Evolutionary conservation across 2,329 filamentous ascomycete species (phyloP).

Genomic region (Penicillium sp.): DNA sequence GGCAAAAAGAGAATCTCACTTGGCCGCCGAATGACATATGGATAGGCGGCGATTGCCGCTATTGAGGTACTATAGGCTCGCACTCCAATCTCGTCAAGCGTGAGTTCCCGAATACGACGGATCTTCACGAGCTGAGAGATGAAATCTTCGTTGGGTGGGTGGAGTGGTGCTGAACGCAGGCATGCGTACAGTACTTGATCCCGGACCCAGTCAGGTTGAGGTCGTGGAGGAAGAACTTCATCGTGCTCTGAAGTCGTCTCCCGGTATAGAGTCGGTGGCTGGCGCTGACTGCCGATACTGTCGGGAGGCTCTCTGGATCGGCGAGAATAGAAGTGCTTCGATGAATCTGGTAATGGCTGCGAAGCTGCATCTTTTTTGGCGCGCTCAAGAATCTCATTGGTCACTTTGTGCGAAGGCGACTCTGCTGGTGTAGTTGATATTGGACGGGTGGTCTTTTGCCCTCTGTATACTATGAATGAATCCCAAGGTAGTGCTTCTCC

Average conservation of each 20-base stretch:
- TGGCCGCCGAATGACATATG: constrained; percentile 56
- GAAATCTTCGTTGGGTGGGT: constrained; percentile 75
- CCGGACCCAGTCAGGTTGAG: constrained; percentile 70
- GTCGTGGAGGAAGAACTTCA: constrained; percentile 59
- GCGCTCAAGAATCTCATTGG: constrained; percentile 54
- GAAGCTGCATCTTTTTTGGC: constrained; percentile 55
- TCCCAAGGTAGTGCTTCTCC: constrained; percentile 51
- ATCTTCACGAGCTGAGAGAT: constrained; percentile 75
- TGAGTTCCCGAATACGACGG: constrained; percentile 69
- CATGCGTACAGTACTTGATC: constrained; percentile 74
- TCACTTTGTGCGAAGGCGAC: constrained; percentile 3
- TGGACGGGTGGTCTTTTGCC: constrained; percentile 47
- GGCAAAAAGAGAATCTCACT: constrained; percentile 62
- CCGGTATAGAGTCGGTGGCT: constrained; percentile 58
- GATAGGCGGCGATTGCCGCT: constrained; percentile 80
- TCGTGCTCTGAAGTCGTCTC: constrained; percentile 82
- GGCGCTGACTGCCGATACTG: constrained; percentile 28
- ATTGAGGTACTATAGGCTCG: constrained; percentile 88
- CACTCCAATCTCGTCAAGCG: constrained; percentile 75
- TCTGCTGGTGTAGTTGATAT: not conserved
- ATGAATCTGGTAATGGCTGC: constrained; percentile 11
- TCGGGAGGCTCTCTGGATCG: constrained; percentile 30
- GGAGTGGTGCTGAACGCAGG: constrained; percentile 71
- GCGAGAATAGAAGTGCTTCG: constrained; percentile 22
- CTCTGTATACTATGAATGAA: constrained; percentile 57